A percentile compares a stretch with the other conserved stretches of the same genome.
Conservation (phyloP, 768 basidiomycete genomes). For the Boletus patriciae region DNA sequence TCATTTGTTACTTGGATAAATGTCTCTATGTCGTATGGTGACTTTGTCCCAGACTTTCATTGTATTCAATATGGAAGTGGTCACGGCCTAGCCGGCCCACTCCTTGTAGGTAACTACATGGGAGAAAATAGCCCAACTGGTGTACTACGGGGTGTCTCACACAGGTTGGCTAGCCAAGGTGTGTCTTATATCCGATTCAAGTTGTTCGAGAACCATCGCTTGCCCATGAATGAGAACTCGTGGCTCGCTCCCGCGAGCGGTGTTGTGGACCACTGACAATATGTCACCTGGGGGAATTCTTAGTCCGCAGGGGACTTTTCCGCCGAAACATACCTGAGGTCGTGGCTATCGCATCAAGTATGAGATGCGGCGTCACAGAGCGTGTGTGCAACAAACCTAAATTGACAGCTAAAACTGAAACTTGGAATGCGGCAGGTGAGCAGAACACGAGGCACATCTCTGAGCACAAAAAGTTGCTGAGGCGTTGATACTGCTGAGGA, state of each 20-base stretch:
- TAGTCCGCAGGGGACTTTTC: background rate
- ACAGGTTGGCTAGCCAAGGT: background rate
- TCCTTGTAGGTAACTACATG: background rate
- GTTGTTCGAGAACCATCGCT: background rate
- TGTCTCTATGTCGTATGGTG: background rate
- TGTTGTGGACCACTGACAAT: background rate
- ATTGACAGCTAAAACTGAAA: background rate
- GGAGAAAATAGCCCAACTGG: background rate
- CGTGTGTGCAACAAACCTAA: too few species aligned
- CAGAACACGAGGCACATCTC: background rate
- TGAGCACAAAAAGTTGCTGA: too few species aligned
- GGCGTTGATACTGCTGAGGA: too few species aligned
- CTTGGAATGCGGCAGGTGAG: background rate
- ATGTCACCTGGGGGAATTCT: background rate
- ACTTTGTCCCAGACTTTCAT: background rate
- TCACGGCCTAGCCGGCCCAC: background rate
- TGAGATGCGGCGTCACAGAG: background rate
- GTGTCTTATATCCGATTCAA: background rate
- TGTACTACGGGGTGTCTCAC: too few species aligned
- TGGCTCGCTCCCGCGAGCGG: background rate
- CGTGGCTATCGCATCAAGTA: background rate
- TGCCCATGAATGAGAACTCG: background rate
- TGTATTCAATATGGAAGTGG: background rate
- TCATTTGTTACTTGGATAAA: background rate
- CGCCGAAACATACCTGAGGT: background rate